Conservation (phyloP, 192 early-diverging fungal genomes). For the Coemansia sp. region DNA sequence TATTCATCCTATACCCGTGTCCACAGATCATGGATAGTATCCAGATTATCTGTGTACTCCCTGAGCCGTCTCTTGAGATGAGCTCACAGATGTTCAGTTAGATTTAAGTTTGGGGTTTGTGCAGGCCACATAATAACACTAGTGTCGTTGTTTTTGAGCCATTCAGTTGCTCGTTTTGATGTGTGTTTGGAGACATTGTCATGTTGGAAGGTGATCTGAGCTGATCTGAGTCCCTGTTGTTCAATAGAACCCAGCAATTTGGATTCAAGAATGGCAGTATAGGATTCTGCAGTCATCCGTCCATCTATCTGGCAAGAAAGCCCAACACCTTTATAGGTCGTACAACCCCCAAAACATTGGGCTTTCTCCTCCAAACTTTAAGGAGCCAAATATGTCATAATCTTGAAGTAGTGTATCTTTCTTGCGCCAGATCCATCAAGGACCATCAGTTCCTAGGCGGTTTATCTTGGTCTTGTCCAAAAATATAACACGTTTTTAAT, state of each 20-base stretch:
- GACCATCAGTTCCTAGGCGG: conserved; percentile 40
- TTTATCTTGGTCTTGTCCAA: conserved; percentile 49
- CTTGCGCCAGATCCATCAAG: conserved; percentile 18
- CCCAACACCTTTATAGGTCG: no score
- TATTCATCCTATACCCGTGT: not conserved
- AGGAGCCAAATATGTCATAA: conserved; percentile 12
- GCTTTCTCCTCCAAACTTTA: conserved; percentile 29
- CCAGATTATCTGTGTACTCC: not conserved
- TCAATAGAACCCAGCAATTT: no score
- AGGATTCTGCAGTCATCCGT: no score
- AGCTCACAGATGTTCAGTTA: not conserved
- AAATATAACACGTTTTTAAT: conserved; percentile 38
- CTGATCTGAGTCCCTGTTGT: no score
- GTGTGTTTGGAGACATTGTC: no score
- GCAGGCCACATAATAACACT: not conserved
- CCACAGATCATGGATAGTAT: not conserved
- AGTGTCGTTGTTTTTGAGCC: no score
- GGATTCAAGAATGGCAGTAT: no score
- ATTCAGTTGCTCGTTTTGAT: no score
- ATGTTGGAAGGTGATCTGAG: no score
- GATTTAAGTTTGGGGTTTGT: not conserved
- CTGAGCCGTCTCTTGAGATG: not conserved
- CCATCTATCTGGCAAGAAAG: no score
- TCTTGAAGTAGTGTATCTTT: not conserved
- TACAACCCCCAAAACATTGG: conserved; percentile 45